phyloP scores from a whole-genome alignment of 2,329 filamentous ascomycete species.

The Ophiostoma populinum region DNA sequence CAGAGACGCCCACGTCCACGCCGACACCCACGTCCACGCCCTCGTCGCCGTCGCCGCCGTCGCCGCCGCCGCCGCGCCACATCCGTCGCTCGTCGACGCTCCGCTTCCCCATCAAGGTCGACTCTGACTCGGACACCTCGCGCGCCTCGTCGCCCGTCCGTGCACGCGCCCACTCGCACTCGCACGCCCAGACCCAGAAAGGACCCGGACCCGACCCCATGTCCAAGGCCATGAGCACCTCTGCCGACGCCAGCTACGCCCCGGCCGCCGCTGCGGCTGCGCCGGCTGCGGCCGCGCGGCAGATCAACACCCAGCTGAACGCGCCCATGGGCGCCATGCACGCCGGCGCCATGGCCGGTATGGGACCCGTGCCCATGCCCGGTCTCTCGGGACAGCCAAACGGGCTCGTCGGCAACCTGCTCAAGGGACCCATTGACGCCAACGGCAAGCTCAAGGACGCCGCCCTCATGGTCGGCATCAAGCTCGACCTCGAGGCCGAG shows the following conservation, averaged over 20 bases:
- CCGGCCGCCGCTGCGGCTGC: conserved; percentile 7
- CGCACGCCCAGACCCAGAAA: not conserved
- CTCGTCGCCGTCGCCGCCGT: conserved; percentile 1
- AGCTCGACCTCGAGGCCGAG: conserved; percentile 45
- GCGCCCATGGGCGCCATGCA: conserved; percentile 4
- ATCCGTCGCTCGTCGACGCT: conserved; percentile 10
- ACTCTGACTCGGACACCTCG: conserved; percentile 6
- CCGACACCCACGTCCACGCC: not conserved
- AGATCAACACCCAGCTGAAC: too few relatives aligned
- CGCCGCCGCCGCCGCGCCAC: conserved; percentile 5
- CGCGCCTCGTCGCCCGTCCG: not conserved
- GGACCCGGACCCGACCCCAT: too few relatives aligned
- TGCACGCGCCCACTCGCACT: not conserved
- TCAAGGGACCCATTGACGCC: conserved; percentile 38
- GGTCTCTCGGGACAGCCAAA: conserved; percentile 21
- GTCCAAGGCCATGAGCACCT: conserved; percentile 10
- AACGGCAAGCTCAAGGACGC: conserved; percentile 40
- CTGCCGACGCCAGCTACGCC: conserved; percentile 7
- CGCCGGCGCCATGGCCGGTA: conserved; percentile 9
- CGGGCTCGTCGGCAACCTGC: conserved; percentile 25
- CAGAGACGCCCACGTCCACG: conserved; percentile 1
- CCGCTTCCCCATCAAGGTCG: conserved; percentile 11
- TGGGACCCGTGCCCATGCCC: conserved; percentile 18
- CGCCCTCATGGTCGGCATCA: conserved; percentile 42
- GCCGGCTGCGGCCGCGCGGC: too few relatives aligned